These are phyloP conservation scores for Nepenthes mirabilis DNA, from an alignment of 148 eudicot genomes.

Conservation along the genomic window DNA sequence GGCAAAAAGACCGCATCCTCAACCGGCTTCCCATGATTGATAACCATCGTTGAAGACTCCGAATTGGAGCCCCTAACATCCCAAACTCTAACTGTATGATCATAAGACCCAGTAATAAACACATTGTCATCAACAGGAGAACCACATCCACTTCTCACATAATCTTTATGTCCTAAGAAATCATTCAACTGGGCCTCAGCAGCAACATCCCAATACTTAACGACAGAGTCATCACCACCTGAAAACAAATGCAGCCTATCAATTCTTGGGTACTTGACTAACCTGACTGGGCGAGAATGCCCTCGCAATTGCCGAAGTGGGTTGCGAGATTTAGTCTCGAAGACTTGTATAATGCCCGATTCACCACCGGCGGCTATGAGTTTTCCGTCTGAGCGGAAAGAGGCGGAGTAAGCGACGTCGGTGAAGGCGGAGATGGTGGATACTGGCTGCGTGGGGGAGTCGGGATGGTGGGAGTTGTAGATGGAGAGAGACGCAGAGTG, in stretches of 20 bases:
- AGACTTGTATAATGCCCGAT: constrained; percentile 45
- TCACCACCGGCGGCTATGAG: constrained; percentile 55
- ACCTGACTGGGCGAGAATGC: constrained; percentile 48
- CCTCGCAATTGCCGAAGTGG: constrained; percentile 42
- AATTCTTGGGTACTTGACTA: constrained; percentile 38
- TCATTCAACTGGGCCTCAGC: constrained; percentile 23
- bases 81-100: constrained; percentile 76
- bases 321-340: constrained; percentile 41
- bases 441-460: constrained; percentile 13
- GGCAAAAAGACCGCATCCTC: constrained; percentile 74
- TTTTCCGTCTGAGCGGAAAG: constrained; percentile 60
- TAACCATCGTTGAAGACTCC: constrained; percentile 26
- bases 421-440: constrained; percentile 39
- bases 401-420: constrained; percentile 52
- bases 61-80: constrained; percentile 48
- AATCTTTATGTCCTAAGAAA: constrained; percentile 73
- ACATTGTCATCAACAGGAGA: constrained; percentile 63
- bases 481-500: constrained; percentile 51
- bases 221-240: constrained; percentile 63
- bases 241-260: constrained; percentile 60
- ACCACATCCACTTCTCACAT: constrained; percentile 51
- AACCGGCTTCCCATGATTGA: constrained; percentile 78
- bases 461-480: constrained; percentile 35
- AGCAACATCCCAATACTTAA: constrained; percentile 80
- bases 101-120: constrained; percentile 78